Conservation (phyloP, 2,329 filamentous ascomycete species). For the Aspergillus pseudotamarii region DNA sequence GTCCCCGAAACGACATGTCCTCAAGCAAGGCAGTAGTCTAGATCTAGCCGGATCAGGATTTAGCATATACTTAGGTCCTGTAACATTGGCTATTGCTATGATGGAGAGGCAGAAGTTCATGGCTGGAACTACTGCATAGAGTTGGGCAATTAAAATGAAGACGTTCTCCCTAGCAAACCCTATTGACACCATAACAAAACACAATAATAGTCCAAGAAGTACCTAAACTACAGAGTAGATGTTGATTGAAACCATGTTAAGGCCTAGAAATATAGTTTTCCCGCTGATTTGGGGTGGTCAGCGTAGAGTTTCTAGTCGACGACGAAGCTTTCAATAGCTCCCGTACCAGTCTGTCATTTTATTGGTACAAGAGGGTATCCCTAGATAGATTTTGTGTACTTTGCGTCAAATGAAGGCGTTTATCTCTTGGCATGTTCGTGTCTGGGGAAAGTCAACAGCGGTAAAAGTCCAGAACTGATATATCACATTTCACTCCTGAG, state of each 20-base stretch:
- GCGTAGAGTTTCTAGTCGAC: too few species aligned
- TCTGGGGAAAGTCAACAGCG: not conserved
- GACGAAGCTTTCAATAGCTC: too few species aligned
- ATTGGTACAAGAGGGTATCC: not conserved
- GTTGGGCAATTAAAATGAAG: not conserved
- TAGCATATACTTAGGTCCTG: too few species aligned
- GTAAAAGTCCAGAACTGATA: not conserved
- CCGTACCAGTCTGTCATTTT: not conserved
- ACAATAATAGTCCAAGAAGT: too few species aligned
- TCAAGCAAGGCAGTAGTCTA: too few species aligned
- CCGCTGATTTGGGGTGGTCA: too few species aligned
- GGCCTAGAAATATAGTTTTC: not conserved
- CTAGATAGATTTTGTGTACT: too few species aligned
- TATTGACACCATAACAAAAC: not conserved
- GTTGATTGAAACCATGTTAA: not conserved
- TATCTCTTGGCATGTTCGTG: not conserved
- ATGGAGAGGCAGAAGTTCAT: not conserved
- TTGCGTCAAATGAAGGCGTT: not conserved
- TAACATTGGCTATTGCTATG: too few species aligned
- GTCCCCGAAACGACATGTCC: too few species aligned
- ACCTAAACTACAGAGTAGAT: too few species aligned
- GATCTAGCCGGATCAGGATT: too few species aligned
- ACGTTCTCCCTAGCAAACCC: not conserved
- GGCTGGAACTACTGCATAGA: not conserved
- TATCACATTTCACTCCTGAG: not conserved